Evolutionary conservation across 768 basidiomycete genomes (phyloP).

Genomic region (Coprinopsis sp.): DNA sequence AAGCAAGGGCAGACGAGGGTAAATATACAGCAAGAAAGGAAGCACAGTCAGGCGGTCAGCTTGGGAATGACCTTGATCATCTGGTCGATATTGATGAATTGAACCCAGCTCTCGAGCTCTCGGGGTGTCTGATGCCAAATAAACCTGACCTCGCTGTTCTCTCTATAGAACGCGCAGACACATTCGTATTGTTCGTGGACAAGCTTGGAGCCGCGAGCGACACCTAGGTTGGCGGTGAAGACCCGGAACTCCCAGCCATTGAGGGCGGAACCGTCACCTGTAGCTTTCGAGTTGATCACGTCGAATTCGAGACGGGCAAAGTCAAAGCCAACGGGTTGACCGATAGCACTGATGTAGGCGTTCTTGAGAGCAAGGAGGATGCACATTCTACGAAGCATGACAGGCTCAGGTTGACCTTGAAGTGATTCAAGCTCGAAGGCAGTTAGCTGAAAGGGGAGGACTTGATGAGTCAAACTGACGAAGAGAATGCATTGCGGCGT

Average conservation of each 20-base stretch:
- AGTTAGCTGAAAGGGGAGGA: slow-evolving; percentile 17
- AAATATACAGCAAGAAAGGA: not conserved
- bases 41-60: slow-evolving; percentile 47
- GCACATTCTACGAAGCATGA: slow-evolving; percentile 67
- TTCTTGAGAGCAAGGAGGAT: slow-evolving; percentile 77
- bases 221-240: slow-evolving; percentile 69
- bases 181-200: slow-evolving; percentile 72
- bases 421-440: slow-evolving; percentile 39
- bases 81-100: slow-evolving; percentile 80
- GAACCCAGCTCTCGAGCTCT: slow-evolving; percentile 74
- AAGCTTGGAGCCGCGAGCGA: slow-evolving; percentile 51
- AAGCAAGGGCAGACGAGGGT: not conserved
- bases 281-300: slow-evolving; percentile 54
- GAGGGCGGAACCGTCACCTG: slow-evolving; percentile 63
- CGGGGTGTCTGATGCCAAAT: slow-evolving; percentile 66
- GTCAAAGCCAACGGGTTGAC: slow-evolving; percentile 80
- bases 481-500: slow-evolving; percentile 15
- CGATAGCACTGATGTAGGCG: slow-evolving; percentile 81
- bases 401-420: slow-evolving; percentile 53
- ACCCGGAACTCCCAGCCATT: slow-evolving; percentile 85
- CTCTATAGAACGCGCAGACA: slow-evolving; percentile 72
- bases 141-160: slow-evolving; percentile 56
- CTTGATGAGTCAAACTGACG: not conserved
- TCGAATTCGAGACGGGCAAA: slow-evolving; percentile 80
- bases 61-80: slow-evolving; percentile 77